A percentile compares a stretch with the other conserved stretches of the same genome.
These are phyloP conservation scores for Pisolithus orientalis DNA, from an alignment of 768 basidiomycete genomes.

Conservation along the genomic window DNA sequence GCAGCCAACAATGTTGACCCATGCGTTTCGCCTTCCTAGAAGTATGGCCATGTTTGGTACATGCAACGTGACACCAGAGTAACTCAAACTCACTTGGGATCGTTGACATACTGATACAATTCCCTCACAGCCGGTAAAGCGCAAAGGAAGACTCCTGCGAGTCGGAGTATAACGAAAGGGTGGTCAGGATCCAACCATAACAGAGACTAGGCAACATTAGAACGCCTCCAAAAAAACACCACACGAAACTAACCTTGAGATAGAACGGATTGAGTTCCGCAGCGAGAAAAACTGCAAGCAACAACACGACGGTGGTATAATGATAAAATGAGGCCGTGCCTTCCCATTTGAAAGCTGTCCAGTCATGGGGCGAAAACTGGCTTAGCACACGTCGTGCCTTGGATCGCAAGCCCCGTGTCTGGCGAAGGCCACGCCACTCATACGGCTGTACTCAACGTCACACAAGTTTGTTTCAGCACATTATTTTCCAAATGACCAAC, in stretches of 20 bases:
- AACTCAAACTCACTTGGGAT: conserved; percentile 55
- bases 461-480: conserved; percentile 1
- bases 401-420: conserved; percentile 69
- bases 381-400: conserved; percentile 76
- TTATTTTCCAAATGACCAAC: background rate
- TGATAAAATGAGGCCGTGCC: conserved; percentile 69
- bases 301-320: conserved; percentile 67
- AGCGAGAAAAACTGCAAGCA: conserved; percentile 73
- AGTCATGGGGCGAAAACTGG: conserved; percentile 85
- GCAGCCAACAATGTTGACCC: conserved; percentile 85
- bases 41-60: background rate
- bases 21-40: conserved; percentile 74
- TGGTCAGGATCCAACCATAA: conserved; percentile 92
- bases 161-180: conserved; percentile 67
- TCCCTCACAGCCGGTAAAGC: conserved; percentile 84
- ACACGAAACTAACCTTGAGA: conserved; percentile 53
- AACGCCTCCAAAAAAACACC: background rate
- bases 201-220: conserved; percentile 36
- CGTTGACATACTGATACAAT: conserved; percentile 76
- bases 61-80: background rate
- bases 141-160: conserved; percentile 76
- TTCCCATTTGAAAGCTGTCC: conserved; percentile 86
- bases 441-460: conserved; percentile 49
- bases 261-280: conserved; percentile 88
- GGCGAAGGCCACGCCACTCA: conserved; percentile 78